These are phyloP conservation scores for Schizochytrium sp. DNA, from an alignment of 108 stramenopile genomes.

Conservation along the genomic window DNA sequence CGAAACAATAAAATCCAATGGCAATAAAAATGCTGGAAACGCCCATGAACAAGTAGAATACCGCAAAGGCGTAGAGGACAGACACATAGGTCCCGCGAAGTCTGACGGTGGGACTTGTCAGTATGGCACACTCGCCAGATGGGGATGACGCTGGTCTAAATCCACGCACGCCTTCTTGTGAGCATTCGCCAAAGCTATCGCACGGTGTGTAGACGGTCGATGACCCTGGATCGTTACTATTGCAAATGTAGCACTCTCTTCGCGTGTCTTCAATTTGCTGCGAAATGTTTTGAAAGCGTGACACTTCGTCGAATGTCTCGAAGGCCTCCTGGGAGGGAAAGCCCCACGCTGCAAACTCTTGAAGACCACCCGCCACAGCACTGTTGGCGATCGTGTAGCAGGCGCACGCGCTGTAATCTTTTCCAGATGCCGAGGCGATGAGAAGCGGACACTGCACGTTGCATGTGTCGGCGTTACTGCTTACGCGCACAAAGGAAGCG, in stretches of 20 bases:
- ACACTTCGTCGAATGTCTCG: not conserved
- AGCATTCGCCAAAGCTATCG: not conserved
- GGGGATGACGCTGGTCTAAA: not conserved
- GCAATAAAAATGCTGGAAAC: not conserved
- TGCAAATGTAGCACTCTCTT: not conserved
- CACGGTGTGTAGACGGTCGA: not conserved
- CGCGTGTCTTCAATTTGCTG: not conserved
- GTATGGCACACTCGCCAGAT: not conserved
- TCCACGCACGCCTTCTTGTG: not conserved
- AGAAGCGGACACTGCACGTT: not conserved
- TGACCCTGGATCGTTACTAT: not conserved
- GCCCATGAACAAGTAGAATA: conserved; percentile 6
- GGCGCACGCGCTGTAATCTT: not conserved
- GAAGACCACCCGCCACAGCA: not conserved
- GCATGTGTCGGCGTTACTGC: not conserved
- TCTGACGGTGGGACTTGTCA: not conserved
- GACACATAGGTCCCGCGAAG: not conserved
- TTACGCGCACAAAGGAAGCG: not conserved
- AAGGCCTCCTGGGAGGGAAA: not conserved
- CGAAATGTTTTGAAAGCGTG: not conserved
- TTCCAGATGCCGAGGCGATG: not conserved
- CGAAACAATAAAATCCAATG: not conserved
- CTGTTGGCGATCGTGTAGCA: not conserved
- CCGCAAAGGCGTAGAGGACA: conserved; percentile 4
- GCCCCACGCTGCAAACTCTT: not conserved